A percentile compares a stretch with the other conserved stretches of the same genome.
These are phyloP conservation scores for Puya raimondii DNA, from an alignment of 176 grass and related monocot species.

Conservation along the genomic window DNA sequence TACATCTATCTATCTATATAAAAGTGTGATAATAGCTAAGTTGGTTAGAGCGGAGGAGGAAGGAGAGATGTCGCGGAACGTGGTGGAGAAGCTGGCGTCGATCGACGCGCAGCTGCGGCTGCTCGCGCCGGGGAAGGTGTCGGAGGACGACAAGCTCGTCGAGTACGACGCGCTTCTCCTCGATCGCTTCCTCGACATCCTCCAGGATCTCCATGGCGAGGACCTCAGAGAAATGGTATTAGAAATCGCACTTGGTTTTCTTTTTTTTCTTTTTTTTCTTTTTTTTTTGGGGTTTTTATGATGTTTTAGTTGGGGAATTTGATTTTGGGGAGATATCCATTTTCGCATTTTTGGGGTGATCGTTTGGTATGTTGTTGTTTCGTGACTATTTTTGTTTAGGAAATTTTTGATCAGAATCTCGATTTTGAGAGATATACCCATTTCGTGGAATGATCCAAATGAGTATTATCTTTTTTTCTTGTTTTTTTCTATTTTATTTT, in stretches of 20 bases:
- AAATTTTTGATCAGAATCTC: too few relatives aligned
- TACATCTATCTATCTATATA: too few relatives aligned
- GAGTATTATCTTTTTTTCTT: too few relatives aligned
- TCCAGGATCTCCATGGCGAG: conserved; percentile 65
- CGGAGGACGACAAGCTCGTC: conserved; percentile 73
- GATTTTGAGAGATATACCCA: too few relatives aligned
- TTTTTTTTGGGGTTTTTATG: neutral
- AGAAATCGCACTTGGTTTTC: neutral
- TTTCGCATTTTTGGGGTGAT: too few relatives aligned
- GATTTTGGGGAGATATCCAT: too few relatives aligned
- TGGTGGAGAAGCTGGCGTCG: conserved; percentile 58
- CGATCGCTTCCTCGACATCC: conserved; percentile 82
- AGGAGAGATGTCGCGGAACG: conserved; percentile 19
- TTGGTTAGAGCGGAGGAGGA: neutral
- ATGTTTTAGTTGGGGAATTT: neutral
- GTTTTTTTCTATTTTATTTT: too few relatives aligned
- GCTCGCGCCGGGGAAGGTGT: conserved; percentile 71
- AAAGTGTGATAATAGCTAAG: neutral
- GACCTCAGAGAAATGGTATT: conserved; percentile 65
- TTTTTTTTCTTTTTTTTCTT: neutral
- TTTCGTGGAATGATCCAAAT: too few relatives aligned
- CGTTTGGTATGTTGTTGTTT: too few relatives aligned
- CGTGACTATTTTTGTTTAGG: too few relatives aligned
- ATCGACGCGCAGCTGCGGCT: conserved; percentile 73
- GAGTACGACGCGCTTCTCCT: conserved; percentile 81